These are phyloP conservation scores for Penicillium sp. DNA, from an alignment of 2,329 filamentous ascomycete species.

Conservation along the genomic window DNA sequence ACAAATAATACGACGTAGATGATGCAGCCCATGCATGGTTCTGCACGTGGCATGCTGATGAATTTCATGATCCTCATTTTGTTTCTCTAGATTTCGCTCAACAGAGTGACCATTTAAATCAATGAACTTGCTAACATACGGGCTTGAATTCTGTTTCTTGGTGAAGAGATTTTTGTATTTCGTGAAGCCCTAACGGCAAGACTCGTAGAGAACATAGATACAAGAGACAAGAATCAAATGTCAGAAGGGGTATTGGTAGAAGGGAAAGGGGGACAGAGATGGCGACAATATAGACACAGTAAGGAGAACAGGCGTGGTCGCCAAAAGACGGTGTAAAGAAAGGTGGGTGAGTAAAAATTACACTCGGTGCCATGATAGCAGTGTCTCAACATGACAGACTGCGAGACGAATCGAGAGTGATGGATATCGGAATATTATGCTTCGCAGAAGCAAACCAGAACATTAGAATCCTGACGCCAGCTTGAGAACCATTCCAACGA, in stretches of 20 bases:
- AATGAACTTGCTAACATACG: not conserved
- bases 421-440: constrained; percentile 14
- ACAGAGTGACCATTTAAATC: not conserved
- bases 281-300: constrained; percentile 29
- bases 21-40: not conserved
- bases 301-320: constrained; percentile 18
- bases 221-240: constrained; percentile 18
- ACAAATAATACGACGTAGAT: not conserved
- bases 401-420: not conserved
- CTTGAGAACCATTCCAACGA: constrained; percentile 6
- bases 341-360: not conserved
- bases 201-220: constrained; percentile 37
- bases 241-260: constrained; percentile 41
- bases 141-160: not conserved
- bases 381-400: not conserved
- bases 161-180: constrained; percentile 15
- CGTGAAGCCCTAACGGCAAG: constrained; percentile 25
- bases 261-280: constrained; percentile 21
- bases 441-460: constrained; percentile 23
- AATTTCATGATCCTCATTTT: constrained; percentile 3
- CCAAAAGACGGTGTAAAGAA: constrained; percentile 9
- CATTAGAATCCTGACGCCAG: constrained; percentile 14
- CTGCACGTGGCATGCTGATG: not conserved
- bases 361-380: not conserved
- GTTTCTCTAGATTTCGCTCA: not conserved